Percentiles rank a stretch among this genome's conserved stretches.
Evolutionary conservation across 768 basidiomycete species (phyloP).

Genomic region (Boletus sensibilis): DNA sequence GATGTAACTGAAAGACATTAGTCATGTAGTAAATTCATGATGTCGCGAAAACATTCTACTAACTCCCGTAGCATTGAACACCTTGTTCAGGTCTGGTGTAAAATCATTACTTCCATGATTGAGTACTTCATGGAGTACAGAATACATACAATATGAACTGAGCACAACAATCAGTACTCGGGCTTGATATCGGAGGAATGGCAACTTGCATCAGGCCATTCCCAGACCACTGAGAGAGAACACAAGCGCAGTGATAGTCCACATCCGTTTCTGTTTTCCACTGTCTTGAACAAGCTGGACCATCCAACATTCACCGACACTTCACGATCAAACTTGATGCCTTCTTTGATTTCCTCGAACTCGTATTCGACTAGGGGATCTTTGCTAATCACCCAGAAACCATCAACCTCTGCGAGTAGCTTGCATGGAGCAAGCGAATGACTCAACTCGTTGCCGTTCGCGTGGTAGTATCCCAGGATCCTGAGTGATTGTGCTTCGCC

Average conservation of each 20-base stretch:
- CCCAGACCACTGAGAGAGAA: slow-evolving; percentile 59
- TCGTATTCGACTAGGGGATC: slow-evolving; percentile 46
- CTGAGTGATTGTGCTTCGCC: slow-evolving; percentile 35
- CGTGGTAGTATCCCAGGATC: slow-evolving; percentile 43
- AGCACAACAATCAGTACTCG: background rate
- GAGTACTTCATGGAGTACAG: background rate
- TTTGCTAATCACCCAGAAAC: background rate
- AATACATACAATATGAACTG: background rate
- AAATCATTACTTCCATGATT: too few relatives aligned
- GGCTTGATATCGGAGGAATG: background rate
- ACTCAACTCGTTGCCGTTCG: slow-evolving; percentile 36
- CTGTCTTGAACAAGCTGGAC: slow-evolving; percentile 43
- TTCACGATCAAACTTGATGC: slow-evolving; percentile 43
- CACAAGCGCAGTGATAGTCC: slow-evolving; percentile 43
- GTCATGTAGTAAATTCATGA: background rate
- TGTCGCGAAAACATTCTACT: background rate
- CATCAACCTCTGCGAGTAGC: background rate
- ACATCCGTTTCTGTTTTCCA: slow-evolving; percentile 50
- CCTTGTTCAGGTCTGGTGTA: background rate
- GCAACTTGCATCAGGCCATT: slow-evolving; percentile 42
- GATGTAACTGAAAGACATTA: background rate
- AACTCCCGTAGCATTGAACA: background rate
- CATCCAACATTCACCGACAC: slow-evolving; percentile 45
- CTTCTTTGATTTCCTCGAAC: slow-evolving; percentile 63
- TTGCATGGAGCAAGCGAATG: background rate